phyloP scores from a whole-genome alignment of 176 grass and related monocot genomes.

The Hyparrhenia diplandra region DNA sequence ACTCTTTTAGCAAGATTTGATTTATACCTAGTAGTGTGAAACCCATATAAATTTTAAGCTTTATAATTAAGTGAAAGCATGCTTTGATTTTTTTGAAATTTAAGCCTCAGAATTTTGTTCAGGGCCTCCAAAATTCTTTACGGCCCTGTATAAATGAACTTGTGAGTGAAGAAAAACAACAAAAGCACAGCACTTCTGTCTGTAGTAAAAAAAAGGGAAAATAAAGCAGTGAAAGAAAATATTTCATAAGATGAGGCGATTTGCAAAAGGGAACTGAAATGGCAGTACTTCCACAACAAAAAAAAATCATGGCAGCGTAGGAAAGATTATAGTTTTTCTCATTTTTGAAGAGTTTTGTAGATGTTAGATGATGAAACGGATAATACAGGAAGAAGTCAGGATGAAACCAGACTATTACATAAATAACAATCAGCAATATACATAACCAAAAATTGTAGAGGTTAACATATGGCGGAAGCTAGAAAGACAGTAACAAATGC shows the following conservation, averaged over 20 bases:
- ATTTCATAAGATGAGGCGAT: neutral
- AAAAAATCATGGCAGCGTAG: neutral
- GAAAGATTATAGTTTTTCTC: neutral
- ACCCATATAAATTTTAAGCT: no score
- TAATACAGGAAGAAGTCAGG: neutral
- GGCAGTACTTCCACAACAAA: neutral
- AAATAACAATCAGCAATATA: neutral
- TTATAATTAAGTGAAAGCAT: no score
- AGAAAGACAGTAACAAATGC: neutral
- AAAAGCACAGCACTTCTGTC: neutral
- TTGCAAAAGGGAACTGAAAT: neutral
- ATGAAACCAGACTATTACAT: neutral
- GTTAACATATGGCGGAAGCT: neutral
- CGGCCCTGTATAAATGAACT: slow-evolving; percentile 13
- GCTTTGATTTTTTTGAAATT: no score
- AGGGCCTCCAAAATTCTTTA: no score
- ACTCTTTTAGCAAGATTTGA: no score
- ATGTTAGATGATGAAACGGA: neutral
- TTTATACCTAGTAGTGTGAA: no score
- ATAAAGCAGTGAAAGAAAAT: neutral
- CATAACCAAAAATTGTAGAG: neutral
- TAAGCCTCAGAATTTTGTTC: no score
- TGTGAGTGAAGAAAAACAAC: neutral
- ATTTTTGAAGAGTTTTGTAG: neutral
- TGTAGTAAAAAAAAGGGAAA: neutral